Base-by-base conservation (phyloP, 805 yeast genomes). In the Cyberlindnera xishuangbannaensis region DNA sequence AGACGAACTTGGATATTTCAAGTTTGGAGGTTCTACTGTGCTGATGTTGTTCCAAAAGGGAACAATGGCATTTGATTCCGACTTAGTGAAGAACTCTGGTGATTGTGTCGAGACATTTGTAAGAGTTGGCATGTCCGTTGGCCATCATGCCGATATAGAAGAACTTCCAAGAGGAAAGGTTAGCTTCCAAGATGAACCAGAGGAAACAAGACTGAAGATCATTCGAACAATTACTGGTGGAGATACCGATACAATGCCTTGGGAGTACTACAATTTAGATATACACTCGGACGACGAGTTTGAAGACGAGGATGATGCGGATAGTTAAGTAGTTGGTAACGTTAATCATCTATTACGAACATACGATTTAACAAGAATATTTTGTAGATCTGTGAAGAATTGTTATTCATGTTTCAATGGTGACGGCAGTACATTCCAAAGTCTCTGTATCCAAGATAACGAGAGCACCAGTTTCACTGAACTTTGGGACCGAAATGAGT, bases 21-120 rank as follows among this genome's bases (percentile, higher is more conserved):
- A 88, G 53, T 90, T 90, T 62, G 98, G 98, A 11, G 98, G 98
- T 0, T 83, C 95, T 0, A 92, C 98, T 0, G 69, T 86, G 6
- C 60, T 90, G 4, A 55, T 83, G 1, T 53, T 92, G 6, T 74
- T 87, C 46, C 78, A 78, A 34, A 53, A 62, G 9, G 56, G 59
- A 3, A 47, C 38, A 7, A 66, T 83, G 47, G 40, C 43, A 17
- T 81, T 87, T 51, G 98, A 90, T 56, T 56, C 76, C 0, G 97
- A 90, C 56, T 53, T 90, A 14, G 52, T 71, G 7, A 58, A 67
- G 18, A 92, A 88, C 53, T 83, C 96, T 0, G 56, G 54, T 18
- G 71, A 71, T 15, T 68, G 78, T 15, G 67, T 85, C 12, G 98
- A 90, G 55, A 88, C 97, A 0, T 64, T 88, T 36, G 78, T 88